phyloP scores from a whole-genome alignment of 495 filamentous ascomycete genomes.

The Sordaria brevicollis region DNA sequence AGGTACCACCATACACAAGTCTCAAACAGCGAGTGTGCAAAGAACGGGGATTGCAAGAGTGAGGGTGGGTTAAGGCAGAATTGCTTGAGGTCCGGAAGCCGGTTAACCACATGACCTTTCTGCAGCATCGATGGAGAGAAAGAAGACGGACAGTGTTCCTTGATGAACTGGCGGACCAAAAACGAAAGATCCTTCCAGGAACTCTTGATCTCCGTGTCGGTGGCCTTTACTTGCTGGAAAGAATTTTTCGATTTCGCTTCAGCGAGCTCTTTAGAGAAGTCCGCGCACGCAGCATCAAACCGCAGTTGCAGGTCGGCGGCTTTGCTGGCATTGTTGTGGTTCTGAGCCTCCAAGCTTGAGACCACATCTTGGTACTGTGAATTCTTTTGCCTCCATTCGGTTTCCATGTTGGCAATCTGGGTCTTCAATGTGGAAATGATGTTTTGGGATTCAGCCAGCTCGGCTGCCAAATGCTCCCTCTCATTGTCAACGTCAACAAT shows the following conservation, averaged over 20 bases:
- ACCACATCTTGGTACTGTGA: not conserved
- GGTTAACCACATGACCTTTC: not conserved
- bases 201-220: not conserved
- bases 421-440: not conserved
- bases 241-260: not conserved
- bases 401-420: not conserved
- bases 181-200: constrained; percentile 3
- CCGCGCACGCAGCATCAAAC: not conserved
- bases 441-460: not conserved
- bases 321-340: not conserved
- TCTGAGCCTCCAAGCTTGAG: not conserved
- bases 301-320: not conserved
- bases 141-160: not conserved
- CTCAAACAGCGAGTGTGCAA: not conserved
- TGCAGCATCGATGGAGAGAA: not conserved
- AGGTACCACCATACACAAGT: constrained; percentile 1
- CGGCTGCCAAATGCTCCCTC: not conserved
- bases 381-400: not conserved
- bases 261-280: not conserved
- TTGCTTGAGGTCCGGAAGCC: not conserved
- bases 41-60: not conserved
- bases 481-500: not conserved
- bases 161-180: constrained; percentile 1
- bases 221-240: not conserved
- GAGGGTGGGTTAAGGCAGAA: not conserved